Evolutionary conservation across 345 rosid species (phyloP).

Genomic region (Anastatica hierochuntica): DNA sequence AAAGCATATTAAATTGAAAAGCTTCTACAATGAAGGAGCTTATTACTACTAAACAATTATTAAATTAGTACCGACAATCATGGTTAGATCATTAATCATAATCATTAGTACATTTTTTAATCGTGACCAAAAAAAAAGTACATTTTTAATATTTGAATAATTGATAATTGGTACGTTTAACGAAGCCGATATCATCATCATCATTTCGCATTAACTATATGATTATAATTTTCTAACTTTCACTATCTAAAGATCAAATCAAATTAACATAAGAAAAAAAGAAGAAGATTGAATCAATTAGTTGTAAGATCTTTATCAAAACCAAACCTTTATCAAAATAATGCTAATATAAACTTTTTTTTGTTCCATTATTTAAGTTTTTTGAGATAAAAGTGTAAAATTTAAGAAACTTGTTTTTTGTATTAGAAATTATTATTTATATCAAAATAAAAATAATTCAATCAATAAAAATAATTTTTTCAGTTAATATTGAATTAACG

Average conservation of each 20-base stretch:
- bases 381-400: too few relatives aligned
- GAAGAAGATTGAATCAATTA: not conserved
- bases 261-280: not conserved
- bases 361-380: too few relatives aligned
- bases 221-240: not conserved
- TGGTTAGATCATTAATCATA: slow-evolving; percentile 12
- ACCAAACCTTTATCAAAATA: slow-evolving; percentile 8
- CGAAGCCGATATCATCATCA: slow-evolving; percentile 3
- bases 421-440: too few relatives aligned
- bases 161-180: not conserved
- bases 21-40: not conserved
- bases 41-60: not conserved
- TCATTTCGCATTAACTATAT: not conserved
- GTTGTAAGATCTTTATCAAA: not conserved
- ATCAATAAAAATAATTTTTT: too few relatives aligned
- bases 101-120: not conserved
- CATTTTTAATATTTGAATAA: not conserved
- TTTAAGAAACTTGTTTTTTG: too few relatives aligned
- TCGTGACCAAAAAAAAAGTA: too few relatives aligned
- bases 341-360: too few relatives aligned
- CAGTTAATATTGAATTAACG: too few relatives aligned
- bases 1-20: not conserved
- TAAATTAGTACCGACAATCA: slow-evolving; percentile 13
- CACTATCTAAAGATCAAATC: not conserved
- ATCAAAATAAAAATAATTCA: too few relatives aligned